Percentiles rank a stretch among this genome's conserved stretches.
These are phyloP conservation scores for Populus hybrid DNA, from an alignment of 441 rosid species.

Conservation along the genomic window DNA sequence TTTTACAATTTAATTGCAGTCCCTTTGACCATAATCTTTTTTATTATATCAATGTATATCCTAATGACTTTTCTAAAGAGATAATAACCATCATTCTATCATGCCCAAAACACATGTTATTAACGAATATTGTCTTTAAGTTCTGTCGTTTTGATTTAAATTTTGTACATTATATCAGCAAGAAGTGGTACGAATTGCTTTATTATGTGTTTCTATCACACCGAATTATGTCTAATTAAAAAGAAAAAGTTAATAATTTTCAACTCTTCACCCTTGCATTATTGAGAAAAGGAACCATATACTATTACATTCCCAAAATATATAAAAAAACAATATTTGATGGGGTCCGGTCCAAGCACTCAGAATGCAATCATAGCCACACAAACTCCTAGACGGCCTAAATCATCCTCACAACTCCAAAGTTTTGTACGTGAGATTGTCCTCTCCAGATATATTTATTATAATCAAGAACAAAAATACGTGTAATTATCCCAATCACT, in stretches of 20 bases:
- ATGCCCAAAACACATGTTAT: too few species aligned
- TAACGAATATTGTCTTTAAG: too few species aligned
- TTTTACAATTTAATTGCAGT: neutral
- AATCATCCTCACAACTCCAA: neutral
- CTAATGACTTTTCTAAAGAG: too few species aligned
- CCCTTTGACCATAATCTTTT: too few species aligned
- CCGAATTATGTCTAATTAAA: too few species aligned
- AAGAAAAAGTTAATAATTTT: too few species aligned
- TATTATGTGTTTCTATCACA: too few species aligned
- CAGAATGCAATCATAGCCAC: constrained; percentile 13
- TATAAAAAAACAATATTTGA: neutral
- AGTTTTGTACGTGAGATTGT: neutral
- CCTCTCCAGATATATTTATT: neutral
- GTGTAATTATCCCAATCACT: constrained; percentile 14
- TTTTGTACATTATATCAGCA: too few species aligned
- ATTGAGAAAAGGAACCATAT: neutral
- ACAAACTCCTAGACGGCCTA: neutral
- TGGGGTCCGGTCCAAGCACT: neutral
- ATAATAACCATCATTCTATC: too few species aligned
- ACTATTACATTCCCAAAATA: neutral
- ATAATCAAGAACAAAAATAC: neutral
- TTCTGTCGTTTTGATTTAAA: too few species aligned
- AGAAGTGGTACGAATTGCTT: too few species aligned
- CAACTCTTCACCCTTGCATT: neutral
- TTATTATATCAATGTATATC: too few species aligned